These are phyloP conservation scores for Teunomyces kruisii DNA, from an alignment of 805 yeast species.

Conservation along the genomic window DNA sequence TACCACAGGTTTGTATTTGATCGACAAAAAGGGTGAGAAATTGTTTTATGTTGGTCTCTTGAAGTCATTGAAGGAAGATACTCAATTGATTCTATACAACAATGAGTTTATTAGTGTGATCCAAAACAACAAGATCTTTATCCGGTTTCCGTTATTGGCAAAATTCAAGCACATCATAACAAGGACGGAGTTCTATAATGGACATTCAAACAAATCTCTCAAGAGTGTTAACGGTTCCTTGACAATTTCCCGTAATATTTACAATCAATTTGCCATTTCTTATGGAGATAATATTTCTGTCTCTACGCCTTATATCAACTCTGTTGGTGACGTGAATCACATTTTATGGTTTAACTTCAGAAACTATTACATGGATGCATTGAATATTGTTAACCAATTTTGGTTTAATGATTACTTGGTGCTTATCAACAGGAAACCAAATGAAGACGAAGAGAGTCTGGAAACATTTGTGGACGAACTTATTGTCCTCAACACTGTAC, in stretches of 20 bases:
- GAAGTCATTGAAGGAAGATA: conserved; percentile 1
- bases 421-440: conserved; percentile 28
- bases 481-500: conserved; percentile 30
- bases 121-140: conserved; percentile 16
- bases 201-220: conserved; percentile 11
- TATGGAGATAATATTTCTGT: conserved; percentile 27
- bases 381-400: conserved; percentile 35
- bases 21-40: conserved; percentile 15
- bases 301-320: conserved; percentile 28
- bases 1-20: conserved; percentile 17
- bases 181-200: conserved; percentile 21
- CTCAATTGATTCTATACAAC: conserved; percentile 20
- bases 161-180: conserved; percentile 26
- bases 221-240: conserved; percentile 23
- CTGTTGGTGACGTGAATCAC: conserved; percentile 27
- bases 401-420: conserved; percentile 37
- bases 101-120: conserved; percentile 26
- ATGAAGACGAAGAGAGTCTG: conserved; percentile 13
- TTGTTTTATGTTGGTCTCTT: conserved; percentile 24
- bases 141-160: conserved; percentile 32
- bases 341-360: conserved; percentile 40
- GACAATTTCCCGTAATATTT: conserved; percentile 19
- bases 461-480: conserved; percentile 31
- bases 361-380: conserved; percentile 29
- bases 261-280: conserved; percentile 28